phyloP scores from a whole-genome alignment of 495 filamentous ascomycete genomes.

The Aspergillus ellipticus region DNA sequence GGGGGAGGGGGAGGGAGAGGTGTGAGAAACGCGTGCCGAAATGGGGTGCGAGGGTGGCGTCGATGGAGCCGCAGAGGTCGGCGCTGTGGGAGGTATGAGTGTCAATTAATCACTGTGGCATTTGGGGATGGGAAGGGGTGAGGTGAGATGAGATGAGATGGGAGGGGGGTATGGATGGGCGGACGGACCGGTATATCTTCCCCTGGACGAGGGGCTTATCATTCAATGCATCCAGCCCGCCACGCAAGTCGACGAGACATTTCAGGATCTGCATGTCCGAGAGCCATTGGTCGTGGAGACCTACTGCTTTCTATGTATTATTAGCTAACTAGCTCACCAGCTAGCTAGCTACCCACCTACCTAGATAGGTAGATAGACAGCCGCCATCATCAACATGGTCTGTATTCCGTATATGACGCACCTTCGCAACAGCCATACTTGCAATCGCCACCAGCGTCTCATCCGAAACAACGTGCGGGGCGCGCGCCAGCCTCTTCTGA shows the following conservation, averaged over 20 bases:
- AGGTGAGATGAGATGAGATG: too few relatives aligned
- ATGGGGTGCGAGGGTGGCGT: not conserved
- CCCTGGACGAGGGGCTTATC: not conserved
- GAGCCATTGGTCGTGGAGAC: not conserved
- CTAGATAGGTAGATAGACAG: too few relatives aligned
- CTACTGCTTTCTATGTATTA: not conserved
- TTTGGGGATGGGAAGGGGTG: too few relatives aligned
- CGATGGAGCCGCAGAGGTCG: slow-evolving; percentile 1
- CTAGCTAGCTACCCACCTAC: too few relatives aligned
- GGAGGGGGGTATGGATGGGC: too few relatives aligned
- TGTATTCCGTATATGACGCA: too few relatives aligned
- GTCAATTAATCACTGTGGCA: not conserved
- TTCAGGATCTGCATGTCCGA: not conserved
- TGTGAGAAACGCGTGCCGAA: not conserved
- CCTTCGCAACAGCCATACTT: slow-evolving; percentile 1
- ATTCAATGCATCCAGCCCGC: not conserved
- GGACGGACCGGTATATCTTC: slow-evolving; percentile 4
- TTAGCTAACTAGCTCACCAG: too few relatives aligned
- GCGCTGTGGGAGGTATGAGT: not conserved
- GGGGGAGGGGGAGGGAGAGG: too few relatives aligned
- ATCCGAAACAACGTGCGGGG: not conserved
- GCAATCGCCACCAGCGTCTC: slow-evolving; percentile 3
- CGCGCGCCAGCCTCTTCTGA: not conserved
- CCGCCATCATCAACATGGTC: too few relatives aligned
- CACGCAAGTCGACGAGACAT: not conserved